These are phyloP conservation scores for Phytophthora citrophthora DNA, from an alignment of 352 stramenopile species.

Conservation along the genomic window DNA sequence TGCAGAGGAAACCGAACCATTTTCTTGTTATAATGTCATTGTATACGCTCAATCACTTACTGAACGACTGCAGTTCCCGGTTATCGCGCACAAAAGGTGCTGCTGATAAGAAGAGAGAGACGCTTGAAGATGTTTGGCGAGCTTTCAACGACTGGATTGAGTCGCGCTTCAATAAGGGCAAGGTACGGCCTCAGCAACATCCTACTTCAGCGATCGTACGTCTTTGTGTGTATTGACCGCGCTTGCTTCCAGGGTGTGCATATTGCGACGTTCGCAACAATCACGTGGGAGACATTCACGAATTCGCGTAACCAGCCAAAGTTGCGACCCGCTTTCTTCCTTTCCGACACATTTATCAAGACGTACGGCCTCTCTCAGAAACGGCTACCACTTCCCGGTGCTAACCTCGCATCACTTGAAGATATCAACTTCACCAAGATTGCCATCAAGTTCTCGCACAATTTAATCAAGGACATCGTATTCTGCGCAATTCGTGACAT, in stretches of 20 bases:
- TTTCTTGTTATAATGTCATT: conserved; percentile 52
- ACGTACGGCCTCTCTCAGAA: conserved; percentile 70
- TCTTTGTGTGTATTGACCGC: conserved; percentile 3
- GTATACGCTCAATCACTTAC: conserved; percentile 78
- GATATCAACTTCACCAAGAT: conserved; percentile 88
- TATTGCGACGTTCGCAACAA: conserved; percentile 78
- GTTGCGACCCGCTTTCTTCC: conserved; percentile 62
- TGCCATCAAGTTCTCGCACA: conserved; percentile 81
- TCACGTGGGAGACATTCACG: conserved; percentile 70
- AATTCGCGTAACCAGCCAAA: conserved; percentile 65
- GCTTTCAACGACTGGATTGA: conserved; percentile 84
- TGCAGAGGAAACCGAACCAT: neutral
- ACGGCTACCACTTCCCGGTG: conserved; percentile 15
- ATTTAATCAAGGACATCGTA: conserved; percentile 77
- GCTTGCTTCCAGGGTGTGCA: conserved; percentile 55
- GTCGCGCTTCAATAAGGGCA: conserved; percentile 68
- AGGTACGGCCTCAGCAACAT: conserved; percentile 34
- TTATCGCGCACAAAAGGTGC: conserved; percentile 62
- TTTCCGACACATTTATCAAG: conserved; percentile 73
- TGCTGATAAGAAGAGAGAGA: conserved; percentile 72
- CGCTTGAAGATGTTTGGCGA: conserved; percentile 72
- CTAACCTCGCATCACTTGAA: conserved; percentile 60
- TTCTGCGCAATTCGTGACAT: conserved; percentile 74
- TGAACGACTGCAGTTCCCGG: conserved; percentile 72
- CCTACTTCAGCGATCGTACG: neutral